phyloP scores from a whole-genome alignment of 2,329 filamentous ascomycete genomes.

The Fusarium oligoseptatum region DNA sequence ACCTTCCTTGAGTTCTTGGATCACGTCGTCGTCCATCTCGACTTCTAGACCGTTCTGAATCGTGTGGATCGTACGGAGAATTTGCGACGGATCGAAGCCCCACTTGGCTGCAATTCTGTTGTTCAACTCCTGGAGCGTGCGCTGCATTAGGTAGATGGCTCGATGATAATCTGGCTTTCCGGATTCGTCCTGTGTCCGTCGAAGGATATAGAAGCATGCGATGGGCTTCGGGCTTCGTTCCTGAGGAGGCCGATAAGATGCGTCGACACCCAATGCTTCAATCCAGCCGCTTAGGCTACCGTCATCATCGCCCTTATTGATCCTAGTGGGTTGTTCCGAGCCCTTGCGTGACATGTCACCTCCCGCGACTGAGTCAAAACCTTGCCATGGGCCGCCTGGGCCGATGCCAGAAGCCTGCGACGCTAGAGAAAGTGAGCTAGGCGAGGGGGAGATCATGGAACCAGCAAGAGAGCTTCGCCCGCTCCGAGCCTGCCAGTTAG shows the following conservation, averaged over 20 bases:
- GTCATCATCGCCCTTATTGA: constrained; percentile 69
- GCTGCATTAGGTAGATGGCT: constrained; percentile 86
- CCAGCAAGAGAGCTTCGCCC: constrained; percentile 69
- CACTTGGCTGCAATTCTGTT: constrained; percentile 82
- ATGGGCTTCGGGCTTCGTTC: constrained; percentile 79
- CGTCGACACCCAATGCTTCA: constrained; percentile 91
- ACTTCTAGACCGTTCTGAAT: constrained; percentile 83
- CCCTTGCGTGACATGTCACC: constrained; percentile 62
- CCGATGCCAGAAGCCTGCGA: constrained; percentile 65
- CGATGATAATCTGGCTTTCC: constrained; percentile 77
- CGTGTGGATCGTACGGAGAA: constrained; percentile 79
- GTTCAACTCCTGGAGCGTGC: constrained; percentile 81
- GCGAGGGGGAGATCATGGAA: constrained; percentile 75
- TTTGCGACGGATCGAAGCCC: constrained; percentile 78
- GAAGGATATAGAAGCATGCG: constrained; percentile 88
- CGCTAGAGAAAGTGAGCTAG: constrained; percentile 73
- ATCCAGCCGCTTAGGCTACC: constrained; percentile 85
- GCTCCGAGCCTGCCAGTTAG: constrained; percentile 66
- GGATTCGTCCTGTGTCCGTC: constrained; percentile 62
- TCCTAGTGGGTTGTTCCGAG: constrained; percentile 66
- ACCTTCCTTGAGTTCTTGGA: constrained; percentile 86
- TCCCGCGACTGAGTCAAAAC: constrained; percentile 65
- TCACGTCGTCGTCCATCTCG: constrained; percentile 90
- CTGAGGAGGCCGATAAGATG: constrained; percentile 82
- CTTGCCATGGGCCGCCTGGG: constrained; percentile 66